phyloP scores from a whole-genome alignment of 2,329 filamentous ascomycete species.

The Claviceps monticola region DNA sequence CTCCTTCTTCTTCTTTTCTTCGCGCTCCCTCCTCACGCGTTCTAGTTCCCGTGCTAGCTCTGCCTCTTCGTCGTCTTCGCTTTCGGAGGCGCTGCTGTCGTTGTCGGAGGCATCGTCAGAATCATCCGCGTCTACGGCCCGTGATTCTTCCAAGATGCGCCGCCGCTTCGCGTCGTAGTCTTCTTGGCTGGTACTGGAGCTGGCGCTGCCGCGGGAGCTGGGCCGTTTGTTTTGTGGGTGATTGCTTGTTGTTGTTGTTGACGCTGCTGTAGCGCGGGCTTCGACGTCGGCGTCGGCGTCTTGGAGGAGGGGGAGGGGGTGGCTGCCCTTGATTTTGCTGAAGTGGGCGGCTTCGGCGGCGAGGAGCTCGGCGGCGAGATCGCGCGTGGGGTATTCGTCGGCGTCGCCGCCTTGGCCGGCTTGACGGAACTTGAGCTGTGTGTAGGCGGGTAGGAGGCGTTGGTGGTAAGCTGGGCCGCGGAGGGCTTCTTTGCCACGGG shows the following conservation, averaged over 20 bases:
- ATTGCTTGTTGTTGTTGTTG: conserved; percentile 9
- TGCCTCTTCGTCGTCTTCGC: conserved; percentile 47
- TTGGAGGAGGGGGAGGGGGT: conserved; percentile 20
- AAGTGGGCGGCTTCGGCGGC: conserved; percentile 79
- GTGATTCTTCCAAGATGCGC: conserved; percentile 74
- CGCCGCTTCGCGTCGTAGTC: conserved; percentile 71
- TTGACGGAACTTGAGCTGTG: conserved; percentile 74
- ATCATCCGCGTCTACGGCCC: conserved; percentile 70
- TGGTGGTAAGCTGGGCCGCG: conserved; percentile 93
- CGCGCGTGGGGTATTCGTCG: conserved; percentile 52
- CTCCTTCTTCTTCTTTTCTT: conserved; percentile 30
- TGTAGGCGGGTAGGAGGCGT: conserved; percentile 85
- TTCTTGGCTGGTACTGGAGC: conserved; percentile 30
- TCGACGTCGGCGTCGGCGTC: conserved; percentile 32
- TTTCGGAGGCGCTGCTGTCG: conserved; percentile 36
- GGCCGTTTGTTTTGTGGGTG: conserved; percentile 41
- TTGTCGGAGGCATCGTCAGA: conserved; percentile 33
- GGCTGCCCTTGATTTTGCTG: conserved; percentile 57
- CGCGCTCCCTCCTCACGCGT: conserved; percentile 72
- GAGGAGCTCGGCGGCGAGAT: conserved; percentile 80
- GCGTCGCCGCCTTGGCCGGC: conserved; percentile 80
- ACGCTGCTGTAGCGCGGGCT: conserved; percentile 13
- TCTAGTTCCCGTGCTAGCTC: conserved; percentile 87
- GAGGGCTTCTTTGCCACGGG: conserved; percentile 85
- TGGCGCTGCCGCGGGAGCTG: conserved; percentile 11